phyloP scores from a whole-genome alignment of 495 filamentous ascomycete species.

The Neurospora sp. region DNA sequence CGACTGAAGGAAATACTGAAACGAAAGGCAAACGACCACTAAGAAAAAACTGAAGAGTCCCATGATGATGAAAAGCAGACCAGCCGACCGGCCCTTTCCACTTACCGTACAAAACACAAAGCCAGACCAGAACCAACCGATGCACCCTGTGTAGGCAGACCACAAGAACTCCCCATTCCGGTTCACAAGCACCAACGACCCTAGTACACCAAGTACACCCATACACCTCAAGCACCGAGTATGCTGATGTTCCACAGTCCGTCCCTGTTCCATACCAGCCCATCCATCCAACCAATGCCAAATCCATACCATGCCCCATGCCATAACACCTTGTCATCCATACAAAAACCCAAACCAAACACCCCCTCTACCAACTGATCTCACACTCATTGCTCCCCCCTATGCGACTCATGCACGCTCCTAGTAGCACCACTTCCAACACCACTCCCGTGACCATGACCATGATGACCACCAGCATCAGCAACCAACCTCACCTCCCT shows the following conservation, averaged over 20 bases:
- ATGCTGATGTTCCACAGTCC: neutral
- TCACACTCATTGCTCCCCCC: neutral
- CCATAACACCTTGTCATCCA: too few species aligned
- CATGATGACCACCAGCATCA: neutral
- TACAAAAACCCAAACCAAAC: too few species aligned
- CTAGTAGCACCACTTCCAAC: neutral
- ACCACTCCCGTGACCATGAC: neutral
- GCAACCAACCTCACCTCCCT: conserved; percentile 4
- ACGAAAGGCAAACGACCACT: neutral
- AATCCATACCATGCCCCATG: too few species aligned
- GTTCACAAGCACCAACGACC: neutral
- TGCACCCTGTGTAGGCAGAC: neutral
- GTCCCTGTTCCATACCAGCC: neutral
- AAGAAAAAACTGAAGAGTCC: neutral
- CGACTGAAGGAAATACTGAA: neutral
- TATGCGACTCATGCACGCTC: neutral
- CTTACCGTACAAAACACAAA: neutral
- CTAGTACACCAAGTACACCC: neutral
- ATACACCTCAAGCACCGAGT: neutral
- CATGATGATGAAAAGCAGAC: neutral
- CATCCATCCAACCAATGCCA: too few species aligned
- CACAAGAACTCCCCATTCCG: neutral
- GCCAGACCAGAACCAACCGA: neutral
- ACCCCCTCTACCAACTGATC: too few species aligned
- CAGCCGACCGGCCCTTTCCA: neutral